Percentiles rank a stretch among this genome's conserved stretches.
phyloP scores from a whole-genome alignment of 164 flowering plant species.

The Macadamia tetraphylla region DNA sequence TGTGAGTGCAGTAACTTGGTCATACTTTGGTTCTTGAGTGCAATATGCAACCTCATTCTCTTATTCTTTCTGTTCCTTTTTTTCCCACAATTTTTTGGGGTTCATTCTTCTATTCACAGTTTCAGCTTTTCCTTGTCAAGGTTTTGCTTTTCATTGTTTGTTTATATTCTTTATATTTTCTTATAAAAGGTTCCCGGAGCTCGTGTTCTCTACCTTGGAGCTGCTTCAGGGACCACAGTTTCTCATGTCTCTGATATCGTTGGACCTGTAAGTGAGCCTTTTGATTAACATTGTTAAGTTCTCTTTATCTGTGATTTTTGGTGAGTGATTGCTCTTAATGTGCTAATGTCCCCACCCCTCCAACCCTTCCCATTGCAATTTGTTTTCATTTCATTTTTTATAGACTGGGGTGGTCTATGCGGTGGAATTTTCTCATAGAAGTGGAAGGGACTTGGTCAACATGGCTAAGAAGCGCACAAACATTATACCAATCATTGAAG shows the following conservation, averaged over 20 bases:
- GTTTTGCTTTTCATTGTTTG: background rate
- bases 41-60: background rate
- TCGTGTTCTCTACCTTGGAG: constrained; percentile 83
- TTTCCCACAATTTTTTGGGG: background rate
- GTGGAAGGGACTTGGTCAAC: constrained; percentile 95
- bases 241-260: constrained; percentile 96
- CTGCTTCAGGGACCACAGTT: constrained; percentile 96
- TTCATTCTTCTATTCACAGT: background rate
- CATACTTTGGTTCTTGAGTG: background rate
- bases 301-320: background rate
- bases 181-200: constrained; percentile 72
- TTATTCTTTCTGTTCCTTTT: background rate
- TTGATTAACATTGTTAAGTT: background rate
- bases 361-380: background rate
- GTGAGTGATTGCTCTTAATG: background rate
- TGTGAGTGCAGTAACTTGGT: constrained; percentile 38
- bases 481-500: constrained; percentile 88
- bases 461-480: constrained; percentile 97
- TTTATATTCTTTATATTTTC: background rate
- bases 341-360: background rate
- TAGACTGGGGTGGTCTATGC: constrained; percentile 88
- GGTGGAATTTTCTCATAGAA: constrained; percentile 95
- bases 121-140: background rate
- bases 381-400: constrained; percentile 4
- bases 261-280: constrained; percentile 75